Evolutionary conservation across 2,329 filamentous ascomycete species (phyloP), one percentile per base, ranked within the genome.

Genomic region (Hymenoscyphus infarciens): DNA sequence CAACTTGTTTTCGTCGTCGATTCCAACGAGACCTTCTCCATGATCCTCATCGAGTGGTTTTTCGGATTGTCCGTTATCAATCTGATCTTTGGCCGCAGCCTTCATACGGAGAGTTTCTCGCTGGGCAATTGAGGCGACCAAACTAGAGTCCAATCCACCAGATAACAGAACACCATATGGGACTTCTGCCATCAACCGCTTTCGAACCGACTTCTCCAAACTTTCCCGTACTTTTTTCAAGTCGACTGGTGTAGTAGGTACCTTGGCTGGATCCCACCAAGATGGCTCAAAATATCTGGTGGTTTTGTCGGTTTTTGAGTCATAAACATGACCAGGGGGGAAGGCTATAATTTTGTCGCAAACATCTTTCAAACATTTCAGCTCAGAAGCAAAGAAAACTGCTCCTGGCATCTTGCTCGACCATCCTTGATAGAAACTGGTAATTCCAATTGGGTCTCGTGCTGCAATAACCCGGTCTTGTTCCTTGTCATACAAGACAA

Each of bases 101-200:
- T 87, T 90, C 74, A 94, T 81, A 66, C 91, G 86, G 67, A 92
- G 77, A 42, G 91, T 97, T 79, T 98, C 95, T 63, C 95, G 86
- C 80, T 98, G 94, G 22, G 95, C 94, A 75, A 99, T 98, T 1
- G 95, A 87, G 42, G 95, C 95, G 38, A 97, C 92, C 77, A 99
- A 80, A 76, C 92, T 97, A 56, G 95, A 99, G 78, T 99, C 95
- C 59, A 99, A 83, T 71, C 95, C 95, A 73, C 95, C 95, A 59
- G 95, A 99, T 57, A 99, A 83, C 63, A 99, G 81, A 25, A 99
- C 95, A 77, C 95, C 95, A 76, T 97, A 99, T 16, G 95, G 95
- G 39, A 99, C 95, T 79, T 99, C 95, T 25, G 95, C 95, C 95
- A 99, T 99, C 76, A 99, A 83, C 69, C 95, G 89, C 82, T 99